Evolutionary conservation across 2,329 filamentous ascomycete genomes (phyloP).

Genomic region (Ceratocystis alfenasii): DNA sequence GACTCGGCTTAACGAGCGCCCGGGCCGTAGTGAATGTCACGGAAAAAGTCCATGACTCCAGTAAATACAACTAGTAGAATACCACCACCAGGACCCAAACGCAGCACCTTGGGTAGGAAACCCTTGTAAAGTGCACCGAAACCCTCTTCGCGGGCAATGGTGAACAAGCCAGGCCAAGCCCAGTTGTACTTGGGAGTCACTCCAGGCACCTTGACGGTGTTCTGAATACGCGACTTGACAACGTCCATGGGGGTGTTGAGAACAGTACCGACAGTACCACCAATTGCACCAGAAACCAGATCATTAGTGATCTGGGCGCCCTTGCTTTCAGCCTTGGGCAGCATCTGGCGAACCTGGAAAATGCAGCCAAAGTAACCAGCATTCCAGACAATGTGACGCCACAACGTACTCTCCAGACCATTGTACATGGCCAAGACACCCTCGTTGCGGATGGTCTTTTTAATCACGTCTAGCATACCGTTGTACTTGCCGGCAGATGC

Average conservation of each 20-base stretch:
- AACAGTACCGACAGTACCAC: constrained; percentile 79
- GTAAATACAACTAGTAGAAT: constrained; percentile 78
- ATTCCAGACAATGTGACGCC: constrained; percentile 87
- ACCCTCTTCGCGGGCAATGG: constrained; percentile 86
- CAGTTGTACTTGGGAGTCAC: constrained; percentile 92
- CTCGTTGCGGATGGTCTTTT: constrained; percentile 73
- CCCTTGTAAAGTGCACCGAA: constrained; percentile 92
- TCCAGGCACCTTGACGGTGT: constrained; percentile 73
- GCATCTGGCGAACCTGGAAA: constrained; percentile 79
- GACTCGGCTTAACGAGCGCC: constrained; percentile 13
- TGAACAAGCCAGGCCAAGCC: constrained; percentile 79
- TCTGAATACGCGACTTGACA: constrained; percentile 96
- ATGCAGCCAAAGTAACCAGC: constrained; percentile 96
- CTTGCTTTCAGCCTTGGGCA: constrained; percentile 75
- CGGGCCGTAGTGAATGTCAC: constrained; percentile 39
- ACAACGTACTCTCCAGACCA: constrained; percentile 89
- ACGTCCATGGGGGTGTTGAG: constrained; percentile 95
- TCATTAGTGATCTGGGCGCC: constrained; percentile 73
- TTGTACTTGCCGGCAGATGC: constrained; percentile 81
- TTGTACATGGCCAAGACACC: constrained; percentile 86
- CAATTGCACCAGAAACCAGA: constrained; percentile 70
- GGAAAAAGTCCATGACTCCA: constrained; percentile 88
- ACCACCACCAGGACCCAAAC: constrained; percentile 45
- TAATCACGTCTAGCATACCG: constrained; percentile 67
- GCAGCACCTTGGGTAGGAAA: constrained; percentile 77